Percentiles rank a stretch among this genome's conserved stretches.
phyloP scores from a whole-genome alignment of 371 early-diverging fungal species.

The Mortierella sp. region DNA sequence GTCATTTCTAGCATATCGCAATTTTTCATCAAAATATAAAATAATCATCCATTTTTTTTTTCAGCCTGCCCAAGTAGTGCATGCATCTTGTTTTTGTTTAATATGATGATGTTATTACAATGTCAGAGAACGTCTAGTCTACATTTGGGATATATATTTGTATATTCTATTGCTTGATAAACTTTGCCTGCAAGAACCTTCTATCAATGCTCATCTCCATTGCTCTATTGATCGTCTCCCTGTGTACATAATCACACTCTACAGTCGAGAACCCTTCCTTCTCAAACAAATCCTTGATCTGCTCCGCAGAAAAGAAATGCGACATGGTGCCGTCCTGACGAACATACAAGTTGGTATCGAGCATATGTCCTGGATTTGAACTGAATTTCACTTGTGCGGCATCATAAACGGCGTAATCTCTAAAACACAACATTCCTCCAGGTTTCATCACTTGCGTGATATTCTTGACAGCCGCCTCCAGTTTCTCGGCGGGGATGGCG shows the following conservation, averaged over 20 bases:
- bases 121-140: neutral
- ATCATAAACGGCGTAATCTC: constrained; percentile 93
- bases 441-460: constrained; percentile 78
- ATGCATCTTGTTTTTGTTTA: neutral
- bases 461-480: constrained; percentile 75
- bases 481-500: constrained; percentile 88
- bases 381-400: constrained; percentile 92
- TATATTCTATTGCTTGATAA: constrained; percentile 61
- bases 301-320: constrained; percentile 76
- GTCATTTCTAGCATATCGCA: constrained; percentile 1
- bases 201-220: constrained; percentile 83
- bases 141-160: constrained; percentile 1
- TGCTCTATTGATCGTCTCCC: constrained; percentile 87
- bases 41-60: too few relatives aligned
- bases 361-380: constrained; percentile 74
- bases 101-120: neutral
- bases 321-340: constrained; percentile 90
- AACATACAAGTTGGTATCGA: constrained; percentile 87
- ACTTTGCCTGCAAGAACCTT: constrained; percentile 91
- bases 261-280: constrained; percentile 77
- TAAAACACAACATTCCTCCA: constrained; percentile 84
- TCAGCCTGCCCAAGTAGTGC: neutral
- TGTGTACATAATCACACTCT: constrained; percentile 80
- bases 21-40: neutral
- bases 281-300: constrained; percentile 69